Conservation (phyloP, 495 filamentous ascomycete species). For the Alectoria sarmentosa region DNA sequence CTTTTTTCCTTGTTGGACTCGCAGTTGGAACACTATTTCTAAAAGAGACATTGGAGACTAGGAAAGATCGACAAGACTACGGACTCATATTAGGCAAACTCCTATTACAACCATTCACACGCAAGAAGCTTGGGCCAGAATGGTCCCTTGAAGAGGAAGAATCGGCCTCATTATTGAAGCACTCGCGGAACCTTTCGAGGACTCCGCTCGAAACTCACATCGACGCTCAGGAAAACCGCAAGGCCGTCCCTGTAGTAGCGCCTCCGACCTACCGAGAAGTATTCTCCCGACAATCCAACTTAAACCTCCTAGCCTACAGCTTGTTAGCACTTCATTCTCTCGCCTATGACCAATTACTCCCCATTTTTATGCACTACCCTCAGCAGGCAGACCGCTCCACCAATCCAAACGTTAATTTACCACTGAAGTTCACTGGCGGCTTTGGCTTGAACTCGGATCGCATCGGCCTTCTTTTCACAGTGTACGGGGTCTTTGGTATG, state of each 20-base stretch:
- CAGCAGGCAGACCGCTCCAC: slow-evolving; percentile 39
- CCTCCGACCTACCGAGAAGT: slow-evolving; percentile 54
- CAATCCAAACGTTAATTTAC: slow-evolving; percentile 55
- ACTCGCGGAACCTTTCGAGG: slow-evolving; percentile 16
- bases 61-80: slow-evolving; percentile 56
- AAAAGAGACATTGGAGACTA: slow-evolving; percentile 65
- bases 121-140: slow-evolving; percentile 26
- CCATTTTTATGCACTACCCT: slow-evolving; percentile 76
- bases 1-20: slow-evolving; percentile 68
- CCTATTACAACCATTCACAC: slow-evolving; percentile 30
- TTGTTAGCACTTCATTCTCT: slow-evolving; percentile 69
- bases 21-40: slow-evolving; percentile 65
- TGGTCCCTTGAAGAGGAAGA: slow-evolving; percentile 36
- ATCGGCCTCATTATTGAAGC: slow-evolving; percentile 23
- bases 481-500: slow-evolving; percentile 65
- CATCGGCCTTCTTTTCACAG: slow-evolving; percentile 71
- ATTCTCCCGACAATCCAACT: slow-evolving; percentile 64
- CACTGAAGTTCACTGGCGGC: slow-evolving; percentile 72
- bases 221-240: slow-evolving; percentile 13
- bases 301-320: slow-evolving; percentile 71
- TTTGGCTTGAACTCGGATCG: slow-evolving; percentile 62
- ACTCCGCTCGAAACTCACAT: slow-evolving; percentile 10
- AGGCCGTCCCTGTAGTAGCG: slow-evolving; percentile 22
- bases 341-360: slow-evolving; percentile 72
- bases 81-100: slow-evolving; percentile 58